A percentile compares a stretch with the other conserved stretches of the same genome.
phyloP scores from a whole-genome alignment of 768 basidiomycete genomes.

The Dentipellis sp. region DNA sequence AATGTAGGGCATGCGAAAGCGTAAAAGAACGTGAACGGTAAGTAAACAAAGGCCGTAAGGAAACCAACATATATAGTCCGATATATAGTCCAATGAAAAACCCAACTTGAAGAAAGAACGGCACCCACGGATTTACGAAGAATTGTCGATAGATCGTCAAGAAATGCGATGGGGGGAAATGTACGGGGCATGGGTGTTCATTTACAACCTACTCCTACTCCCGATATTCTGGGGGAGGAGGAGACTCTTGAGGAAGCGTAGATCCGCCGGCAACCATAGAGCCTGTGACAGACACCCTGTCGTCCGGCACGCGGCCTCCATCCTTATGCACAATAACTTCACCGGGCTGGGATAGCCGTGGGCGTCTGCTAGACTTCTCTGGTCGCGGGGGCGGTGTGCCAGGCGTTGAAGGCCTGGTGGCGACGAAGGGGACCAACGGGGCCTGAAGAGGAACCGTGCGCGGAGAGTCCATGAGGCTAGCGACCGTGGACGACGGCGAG shows the following conservation, averaged over 20 bases:
- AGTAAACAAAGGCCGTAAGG: too few species aligned
- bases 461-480: neutral
- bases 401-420: neutral
- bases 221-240: neutral
- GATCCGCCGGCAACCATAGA: neutral
- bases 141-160: too few species aligned
- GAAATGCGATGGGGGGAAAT: too few species aligned
- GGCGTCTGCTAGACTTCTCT: neutral
- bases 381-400: neutral
- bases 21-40: too few species aligned
- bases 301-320: neutral
- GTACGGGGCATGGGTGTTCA: too few species aligned
- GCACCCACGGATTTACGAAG: too few species aligned
- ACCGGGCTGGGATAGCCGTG: neutral
- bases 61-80: too few species aligned
- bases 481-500: conserved; percentile 1
- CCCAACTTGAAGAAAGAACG: too few species aligned
- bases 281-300: neutral
- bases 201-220: neutral
- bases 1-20: too few species aligned
- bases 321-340: neutral
- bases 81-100: too few species aligned
- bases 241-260: neutral
- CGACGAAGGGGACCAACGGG: too few species aligned
- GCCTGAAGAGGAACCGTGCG: neutral